Base-by-base conservation (phyloP, 108 stramenopile genomes). In the Chaetoceros muelleri region DNA sequence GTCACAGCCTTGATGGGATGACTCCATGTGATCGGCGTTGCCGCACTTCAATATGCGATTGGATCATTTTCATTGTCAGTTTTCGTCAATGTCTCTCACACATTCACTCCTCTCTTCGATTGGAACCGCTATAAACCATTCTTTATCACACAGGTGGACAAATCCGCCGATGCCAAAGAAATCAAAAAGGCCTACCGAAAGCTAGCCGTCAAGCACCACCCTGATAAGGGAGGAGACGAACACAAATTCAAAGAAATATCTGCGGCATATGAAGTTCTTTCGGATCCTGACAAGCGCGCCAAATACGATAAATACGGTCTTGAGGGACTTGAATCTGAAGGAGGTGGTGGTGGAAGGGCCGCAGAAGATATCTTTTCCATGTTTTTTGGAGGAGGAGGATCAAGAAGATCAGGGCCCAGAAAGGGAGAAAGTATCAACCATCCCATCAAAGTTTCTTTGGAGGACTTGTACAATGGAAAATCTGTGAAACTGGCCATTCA, bases 381-480 rank as follows among this genome's bases (percentile, higher is more conserved):
- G 89, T 94, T 99, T 58, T 99, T 97, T 71, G 91, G 93, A 23
- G 95, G 93, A 13, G 88, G 89, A 18, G 59, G 80, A 17, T 60
- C 87, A 16, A 48, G 74, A 16, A 62, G 88, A n/a, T 68, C 45
- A 53, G 93, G 79, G 18, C 93, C 90, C n/a, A 74, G 83, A 44
- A 94, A 93, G 63, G 92, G 95, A 7, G 94, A 96, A 46, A 87
- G 90, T 68, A 82, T 95, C 58, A 87, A 93, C 62, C 95, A 96
- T 74, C 84, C 91, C 17, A 70, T 99, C 55, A 92, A 94, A 62
- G 95, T 96, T 22, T 67, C 72, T 48, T 72, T 99, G 63, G 96
- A 99, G 54, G 97, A 99, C 67, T 72, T 98, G 62, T 99, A 97
- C 86, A 97, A 96, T 63, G 97, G 98, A 27, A 96, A 96, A 78